Conservation (phyloP, 305 asterid species). For the Fraxinus xanthoxyloides region DNA sequence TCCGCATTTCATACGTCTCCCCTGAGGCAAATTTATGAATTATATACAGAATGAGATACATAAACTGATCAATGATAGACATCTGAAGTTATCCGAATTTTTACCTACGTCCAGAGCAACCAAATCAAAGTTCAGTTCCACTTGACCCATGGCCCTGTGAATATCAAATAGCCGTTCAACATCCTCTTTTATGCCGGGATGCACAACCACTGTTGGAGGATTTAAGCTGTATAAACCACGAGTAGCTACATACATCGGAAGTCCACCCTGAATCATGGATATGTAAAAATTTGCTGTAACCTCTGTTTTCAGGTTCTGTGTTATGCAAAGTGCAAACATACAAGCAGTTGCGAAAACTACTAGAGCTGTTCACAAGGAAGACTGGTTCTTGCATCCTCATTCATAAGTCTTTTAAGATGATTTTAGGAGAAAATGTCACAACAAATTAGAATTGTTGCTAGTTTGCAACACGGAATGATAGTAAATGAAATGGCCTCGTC, state of each 20-base stretch:
- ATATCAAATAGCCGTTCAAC: slow-evolving; percentile 70
- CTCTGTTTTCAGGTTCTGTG: slow-evolving; percentile 6
- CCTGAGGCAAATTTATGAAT: slow-evolving; percentile 42
- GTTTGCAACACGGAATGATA: not conserved
- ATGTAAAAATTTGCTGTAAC: slow-evolving; percentile 13
- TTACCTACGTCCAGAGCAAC: slow-evolving; percentile 88
- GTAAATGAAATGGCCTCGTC: not conserved
- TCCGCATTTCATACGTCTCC: slow-evolving; percentile 95
- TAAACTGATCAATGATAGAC: slow-evolving; percentile 13
- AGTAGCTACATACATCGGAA: slow-evolving; percentile 92
- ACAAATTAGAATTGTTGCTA: not conserved
- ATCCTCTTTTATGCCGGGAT: slow-evolving; percentile 79
- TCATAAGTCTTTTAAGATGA: not conserved
- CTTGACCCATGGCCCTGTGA: slow-evolving; percentile 80
- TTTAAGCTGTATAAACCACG: slow-evolving; percentile 85
- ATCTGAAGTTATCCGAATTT: slow-evolving; percentile 15
- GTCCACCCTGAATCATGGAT: slow-evolving; percentile 77
- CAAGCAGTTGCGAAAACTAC: not conserved
- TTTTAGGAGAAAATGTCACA: not conserved
- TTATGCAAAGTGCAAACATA: not conserved
- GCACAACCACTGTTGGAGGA: slow-evolving; percentile 90
- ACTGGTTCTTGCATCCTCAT: not conserved
- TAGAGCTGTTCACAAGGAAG: not conserved
- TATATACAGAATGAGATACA: slow-evolving; percentile 14
- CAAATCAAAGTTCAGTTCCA: slow-evolving; percentile 75